A percentile compares a stretch with the other conserved stretches of the same genome.
These are phyloP conservation scores for Agaricus blazei DNA, from an alignment of 768 basidiomycete species.

Conservation along the genomic window DNA sequence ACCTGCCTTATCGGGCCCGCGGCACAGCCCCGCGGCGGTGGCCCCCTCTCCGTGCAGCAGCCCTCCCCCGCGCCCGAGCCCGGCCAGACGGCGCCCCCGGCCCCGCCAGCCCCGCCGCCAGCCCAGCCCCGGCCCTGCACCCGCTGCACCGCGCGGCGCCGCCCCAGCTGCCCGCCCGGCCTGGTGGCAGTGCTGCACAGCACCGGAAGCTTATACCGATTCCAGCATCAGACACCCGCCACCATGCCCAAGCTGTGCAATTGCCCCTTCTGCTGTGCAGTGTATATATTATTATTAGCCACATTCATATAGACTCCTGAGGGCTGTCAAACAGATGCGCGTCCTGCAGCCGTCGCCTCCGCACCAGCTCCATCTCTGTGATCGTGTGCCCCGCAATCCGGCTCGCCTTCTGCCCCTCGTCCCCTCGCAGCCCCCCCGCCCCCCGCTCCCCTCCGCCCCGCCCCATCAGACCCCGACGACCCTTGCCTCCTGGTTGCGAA, in stretches of 20 bases:
- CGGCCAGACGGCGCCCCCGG: slow-evolving; percentile 3
- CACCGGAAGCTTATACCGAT: slow-evolving; percentile 28
- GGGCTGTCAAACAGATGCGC: slow-evolving; percentile 56
- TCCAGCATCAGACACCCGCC: slow-evolving; percentile 16
- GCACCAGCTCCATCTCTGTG: slow-evolving; percentile 73
- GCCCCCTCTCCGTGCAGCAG: neutral
- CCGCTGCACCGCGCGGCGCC: neutral
- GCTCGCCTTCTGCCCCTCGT: slow-evolving; percentile 20
- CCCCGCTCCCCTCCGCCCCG: slow-evolving; percentile 1
- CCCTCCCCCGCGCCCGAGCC: neutral
- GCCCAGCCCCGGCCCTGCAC: neutral
- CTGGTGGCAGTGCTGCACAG: slow-evolving; percentile 37
- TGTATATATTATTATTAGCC: neutral
- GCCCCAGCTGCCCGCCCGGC: slow-evolving; percentile 9
- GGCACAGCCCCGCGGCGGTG: slow-evolving; percentile 9
- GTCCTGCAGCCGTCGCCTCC: slow-evolving; percentile 72
- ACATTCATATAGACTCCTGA: slow-evolving; percentile 13
- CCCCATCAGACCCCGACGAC: slow-evolving; percentile 12
- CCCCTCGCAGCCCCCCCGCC: slow-evolving; percentile 10
- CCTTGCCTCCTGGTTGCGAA: slow-evolving; percentile 54
- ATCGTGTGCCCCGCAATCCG: slow-evolving; percentile 62
- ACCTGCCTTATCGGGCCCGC: slow-evolving; percentile 4
- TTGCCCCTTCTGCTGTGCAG: neutral
- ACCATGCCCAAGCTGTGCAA: slow-evolving; percentile 27
- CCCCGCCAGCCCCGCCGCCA: neutral